Base-by-base conservation (phyloP, 2,329 filamentous ascomycete species). In the Akanthomyces uredinophilus region DNA sequence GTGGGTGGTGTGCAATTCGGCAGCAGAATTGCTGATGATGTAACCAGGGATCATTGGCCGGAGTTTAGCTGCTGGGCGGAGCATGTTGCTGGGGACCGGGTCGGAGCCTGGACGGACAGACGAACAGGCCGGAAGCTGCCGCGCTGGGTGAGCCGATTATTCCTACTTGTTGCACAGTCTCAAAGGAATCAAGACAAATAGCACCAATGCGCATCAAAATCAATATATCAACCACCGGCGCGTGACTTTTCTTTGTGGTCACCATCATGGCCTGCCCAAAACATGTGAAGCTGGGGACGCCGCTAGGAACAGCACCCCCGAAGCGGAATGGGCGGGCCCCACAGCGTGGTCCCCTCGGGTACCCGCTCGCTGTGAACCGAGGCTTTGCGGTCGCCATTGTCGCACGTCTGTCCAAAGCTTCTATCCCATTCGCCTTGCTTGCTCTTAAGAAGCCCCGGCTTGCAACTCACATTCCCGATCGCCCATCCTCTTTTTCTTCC, bases 281-380 rank as follows among this genome's bases (percentile, higher is more conserved):
- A 60, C 58, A 60, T 60, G 58, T 60, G 58, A 60, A 60, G 49
- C 58, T 60, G 57, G 56, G 27, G 37, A 46, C 7, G 43, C 18
- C 24, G 39, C 41, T 46, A 47, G 41, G 54, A 47, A 32, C 20
- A 39, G 18, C 14, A 16, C 6, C 32, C 55, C 44, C 44, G 37
- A 49, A 50, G 29, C 44, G 44, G 55, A 58, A 49, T 49, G 35
- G 43, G n/a, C n/a, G n/a, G 14, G 44, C 44, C 55, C 55, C 55
- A 58, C 55, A 35, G 32, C 13, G 10, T 47, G 32, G 27, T 50
- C 55, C 55, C 55, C 55, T 58, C 55, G 55, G 55, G 55, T 58
- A 58, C 55, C 55, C 55, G 44, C 32, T 16, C 16, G 13, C 18
- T 27, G 14, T 49, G 43, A 50, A 47, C 55, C 55, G 55, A 58